Conservation (phyloP, 108 stramenopile species). For the Conticribra weissflogii region DNA sequence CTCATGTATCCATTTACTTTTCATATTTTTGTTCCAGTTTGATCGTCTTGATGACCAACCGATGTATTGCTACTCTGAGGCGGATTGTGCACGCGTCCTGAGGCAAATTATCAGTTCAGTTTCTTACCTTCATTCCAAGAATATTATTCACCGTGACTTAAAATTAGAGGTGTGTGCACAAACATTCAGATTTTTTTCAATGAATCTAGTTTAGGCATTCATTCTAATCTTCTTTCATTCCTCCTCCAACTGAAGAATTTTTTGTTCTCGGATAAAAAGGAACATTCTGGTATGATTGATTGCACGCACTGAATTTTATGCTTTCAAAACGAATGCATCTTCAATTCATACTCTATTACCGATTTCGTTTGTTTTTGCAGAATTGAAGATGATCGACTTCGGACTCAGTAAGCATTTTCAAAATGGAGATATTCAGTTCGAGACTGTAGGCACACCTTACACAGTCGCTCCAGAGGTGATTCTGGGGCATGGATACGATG, state of each 20-base stretch:
- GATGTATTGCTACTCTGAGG: conserved; percentile 42
- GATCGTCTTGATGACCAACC: conserved; percentile 32
- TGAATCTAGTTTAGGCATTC: neutral
- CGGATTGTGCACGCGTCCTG: conserved; percentile 23
- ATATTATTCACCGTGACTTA: conserved; percentile 77
- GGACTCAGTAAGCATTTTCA: conserved; percentile 44
- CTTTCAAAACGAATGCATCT: too few species aligned
- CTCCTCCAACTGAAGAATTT: too few species aligned
- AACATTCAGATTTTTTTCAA: too few species aligned
- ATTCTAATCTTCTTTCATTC: neutral
- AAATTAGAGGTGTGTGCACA: conserved; percentile 64
- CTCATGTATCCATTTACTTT: too few species aligned
- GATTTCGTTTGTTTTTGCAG: neutral
- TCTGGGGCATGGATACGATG: conserved; percentile 26
- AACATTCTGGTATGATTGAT: conserved; percentile 9
- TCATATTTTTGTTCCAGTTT: too few species aligned
- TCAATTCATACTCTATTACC: neutral
- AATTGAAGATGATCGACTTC: conserved; percentile 55
- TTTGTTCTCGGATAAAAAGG: conserved; percentile 17
- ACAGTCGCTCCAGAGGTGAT: conserved; percentile 51
- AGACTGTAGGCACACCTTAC: conserved; percentile 45
- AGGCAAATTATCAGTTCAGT: conserved; percentile 69
- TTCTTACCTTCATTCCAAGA: conserved; percentile 63
- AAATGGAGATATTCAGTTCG: conserved; percentile 24
- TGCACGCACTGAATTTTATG: too few species aligned